Evolutionary conservation across 1,284 basidiomycete genomes (phyloP), one percentile per base, ranked within the genome.

Genomic region (Malassezia sp.): DNA sequence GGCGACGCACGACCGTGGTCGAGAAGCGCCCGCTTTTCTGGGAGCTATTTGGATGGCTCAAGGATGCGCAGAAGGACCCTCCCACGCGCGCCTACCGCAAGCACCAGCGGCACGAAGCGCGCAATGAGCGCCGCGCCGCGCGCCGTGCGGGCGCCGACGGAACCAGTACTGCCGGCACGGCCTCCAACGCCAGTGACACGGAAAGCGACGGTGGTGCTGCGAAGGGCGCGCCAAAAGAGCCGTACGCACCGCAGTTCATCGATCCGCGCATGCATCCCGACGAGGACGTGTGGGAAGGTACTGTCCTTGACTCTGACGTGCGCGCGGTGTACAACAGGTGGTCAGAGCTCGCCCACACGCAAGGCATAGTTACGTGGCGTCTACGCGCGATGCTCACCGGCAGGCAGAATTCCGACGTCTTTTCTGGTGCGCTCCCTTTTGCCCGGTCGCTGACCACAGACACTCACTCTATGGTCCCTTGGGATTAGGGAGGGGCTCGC

Each of bases 11-110:
- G 9, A 12, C 14, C 12, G 20, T 7, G 7, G 21, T 6, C 23
- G 15, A 18, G 4, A 31, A 20, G 14, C 35, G 37, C 3, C 11
- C 32, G 20, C 18, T 49, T 15, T 44, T 49, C 17, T 49, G 47
- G 47, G 47, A 49, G 26, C 22, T 49, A n/a, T 21, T 22, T 17
- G 47, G 47, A 22, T 49, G 47, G 47, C 22, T n/a, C 5, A 18
- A 43, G n/a, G 30, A 44, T 11, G 47, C 41, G 8, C 28, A 44
- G 41, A 22, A 21, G 14, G 36, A 39, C 12, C 47, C 36, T 8
- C 26, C 11, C 4, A 34, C 47, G 4, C 35, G 34, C 27, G 36
- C 36, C 4, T 37, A 42, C 7, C 35, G 36, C 15, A 43, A 44
- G 36, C 37, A 33, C 17, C 24, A 28, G 29, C 35, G 28, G 1